Conservation (phyloP, 345 rosid species). For the Acer yangbiense region DNA sequence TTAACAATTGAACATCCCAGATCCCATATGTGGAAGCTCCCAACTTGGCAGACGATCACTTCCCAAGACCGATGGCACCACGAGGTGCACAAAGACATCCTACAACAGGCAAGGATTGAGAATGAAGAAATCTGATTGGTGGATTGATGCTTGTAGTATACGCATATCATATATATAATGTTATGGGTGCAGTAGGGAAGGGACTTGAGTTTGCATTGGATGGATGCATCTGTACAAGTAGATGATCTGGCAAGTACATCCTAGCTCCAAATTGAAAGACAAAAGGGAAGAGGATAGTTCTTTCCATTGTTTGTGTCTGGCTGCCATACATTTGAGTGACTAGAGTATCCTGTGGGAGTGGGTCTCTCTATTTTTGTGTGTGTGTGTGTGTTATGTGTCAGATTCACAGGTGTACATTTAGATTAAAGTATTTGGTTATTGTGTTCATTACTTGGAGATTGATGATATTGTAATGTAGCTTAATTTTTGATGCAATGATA, state of each 20-base stretch:
- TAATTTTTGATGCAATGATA: not conserved
- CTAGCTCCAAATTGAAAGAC: not conserved
- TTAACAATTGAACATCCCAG: conserved; percentile 28
- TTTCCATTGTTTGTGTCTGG: conserved; percentile 15
- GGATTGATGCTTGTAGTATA: conserved; percentile 18
- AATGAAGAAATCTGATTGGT: conserved; percentile 16
- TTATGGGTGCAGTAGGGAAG: conserved; percentile 12
- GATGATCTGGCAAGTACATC: conserved; percentile 17
- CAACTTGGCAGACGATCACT: conserved; percentile 42
- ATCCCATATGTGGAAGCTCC: conserved; percentile 87
- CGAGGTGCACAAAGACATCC: conserved; percentile 71
- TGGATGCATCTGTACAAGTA: conserved; percentile 7
- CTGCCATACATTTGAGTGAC: conserved; percentile 16
- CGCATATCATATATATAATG: not conserved
- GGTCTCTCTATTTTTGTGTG: not conserved
- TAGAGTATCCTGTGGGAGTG: not conserved
- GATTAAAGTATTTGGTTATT: conserved; percentile 13
- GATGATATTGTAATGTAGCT: not conserved
- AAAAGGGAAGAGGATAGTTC: conserved; percentile 10
- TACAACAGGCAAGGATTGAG: conserved; percentile 39
- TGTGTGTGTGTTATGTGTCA: conserved; percentile 4
- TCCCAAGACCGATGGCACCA: conserved; percentile 74
- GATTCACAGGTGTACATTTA: conserved; percentile 12
- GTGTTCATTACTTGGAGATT: conserved; percentile 8
- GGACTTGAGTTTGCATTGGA: conserved; percentile 19